Percentiles rank a stretch among this genome's conserved stretches.
phyloP scores from a whole-genome alignment of 768 basidiomycete genomes.

The Vararia minispora region DNA sequence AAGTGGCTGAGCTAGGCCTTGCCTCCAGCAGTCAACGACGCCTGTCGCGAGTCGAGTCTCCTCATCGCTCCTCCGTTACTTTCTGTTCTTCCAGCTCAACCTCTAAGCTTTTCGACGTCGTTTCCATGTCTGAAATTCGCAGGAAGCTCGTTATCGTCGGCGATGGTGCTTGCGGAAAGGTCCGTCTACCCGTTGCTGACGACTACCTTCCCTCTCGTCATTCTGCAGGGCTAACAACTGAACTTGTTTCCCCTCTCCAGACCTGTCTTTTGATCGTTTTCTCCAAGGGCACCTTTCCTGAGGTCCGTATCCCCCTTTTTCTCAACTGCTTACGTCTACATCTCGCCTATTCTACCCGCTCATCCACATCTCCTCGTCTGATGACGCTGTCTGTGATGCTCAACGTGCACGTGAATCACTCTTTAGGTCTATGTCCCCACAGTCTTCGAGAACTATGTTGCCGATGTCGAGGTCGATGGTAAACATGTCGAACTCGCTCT shows the following conservation, averaged over 20 bases:
- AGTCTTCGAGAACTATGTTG: conserved; percentile 99
- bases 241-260: conserved; percentile 3
- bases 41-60: too few species aligned
- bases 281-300: conserved; percentile 93
- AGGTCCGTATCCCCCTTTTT: conserved; percentile 40
- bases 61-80: too few species aligned
- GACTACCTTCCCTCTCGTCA: not conserved
- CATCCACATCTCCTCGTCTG: too few species aligned
- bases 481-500: conserved; percentile 97
- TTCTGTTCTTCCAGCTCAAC: not conserved
- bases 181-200: conserved; percentile 18
- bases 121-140: conserved; percentile 87
- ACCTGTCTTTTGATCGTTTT: conserved; percentile 74
- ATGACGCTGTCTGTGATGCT: too few species aligned
- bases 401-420: not conserved
- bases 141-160: conserved; percentile 99
- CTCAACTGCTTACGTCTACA: not conserved
- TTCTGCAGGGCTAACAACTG: too few species aligned
- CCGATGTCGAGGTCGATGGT: conserved; percentile 96
- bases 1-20: too few species aligned
- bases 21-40: too few species aligned
- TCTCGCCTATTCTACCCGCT: not conserved
- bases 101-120: conserved; percentile 1
- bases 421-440: conserved; percentile 95
- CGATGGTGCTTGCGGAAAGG: conserved; percentile 97